Conservation (phyloP, 192 early-diverging fungal genomes). For the Backusella tuberculispora region DNA sequence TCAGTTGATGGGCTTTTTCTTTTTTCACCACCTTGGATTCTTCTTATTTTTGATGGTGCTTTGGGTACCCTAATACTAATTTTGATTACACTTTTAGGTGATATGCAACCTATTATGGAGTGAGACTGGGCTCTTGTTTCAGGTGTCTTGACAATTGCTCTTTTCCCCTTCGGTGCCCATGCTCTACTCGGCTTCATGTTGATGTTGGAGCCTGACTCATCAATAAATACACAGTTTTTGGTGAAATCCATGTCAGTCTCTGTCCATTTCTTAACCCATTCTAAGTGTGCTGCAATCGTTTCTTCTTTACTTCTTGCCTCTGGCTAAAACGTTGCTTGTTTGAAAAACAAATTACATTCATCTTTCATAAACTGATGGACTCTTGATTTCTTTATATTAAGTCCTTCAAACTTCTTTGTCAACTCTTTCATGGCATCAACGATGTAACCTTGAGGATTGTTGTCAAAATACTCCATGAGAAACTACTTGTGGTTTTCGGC, state of each 20-base stretch:
- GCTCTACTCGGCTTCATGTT: constrained; percentile 6
- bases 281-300: background rate
- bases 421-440: background rate
- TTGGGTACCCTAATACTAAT: constrained; percentile 2
- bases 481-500: background rate
- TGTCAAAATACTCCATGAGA: background rate
- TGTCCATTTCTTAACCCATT: background rate
- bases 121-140: background rate
- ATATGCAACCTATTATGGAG: background rate
- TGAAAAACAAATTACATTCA: background rate
- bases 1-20: background rate
- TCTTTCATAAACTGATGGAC: constrained; percentile 19
- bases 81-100: background rate
- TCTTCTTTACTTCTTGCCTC: background rate
- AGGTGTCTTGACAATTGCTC: background rate
- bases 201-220: background rate
- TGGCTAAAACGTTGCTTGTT: background rate
- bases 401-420: background rate
- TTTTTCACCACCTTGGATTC: background rate
- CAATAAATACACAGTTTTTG: background rate
- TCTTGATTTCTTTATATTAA: constrained; percentile 9
- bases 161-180: background rate
- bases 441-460: background rate
- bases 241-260: background rate
- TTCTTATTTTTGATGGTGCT: background rate